Conservation (phyloP, 1,284 basidiomycete genomes). For the Apiotrichum sp. region DNA sequence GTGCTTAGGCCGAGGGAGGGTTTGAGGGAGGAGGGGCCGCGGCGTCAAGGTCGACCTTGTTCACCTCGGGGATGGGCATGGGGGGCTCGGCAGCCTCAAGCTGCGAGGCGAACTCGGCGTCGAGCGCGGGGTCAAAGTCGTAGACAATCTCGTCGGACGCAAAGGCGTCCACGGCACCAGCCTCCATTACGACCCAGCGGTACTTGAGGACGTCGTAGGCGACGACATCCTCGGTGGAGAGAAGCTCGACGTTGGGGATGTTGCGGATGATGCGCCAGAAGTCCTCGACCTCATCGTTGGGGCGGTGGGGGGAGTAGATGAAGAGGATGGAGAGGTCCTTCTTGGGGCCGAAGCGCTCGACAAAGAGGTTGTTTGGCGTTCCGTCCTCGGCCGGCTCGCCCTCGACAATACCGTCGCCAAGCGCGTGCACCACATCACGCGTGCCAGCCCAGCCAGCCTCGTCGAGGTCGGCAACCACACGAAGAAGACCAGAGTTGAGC, state of each 20-base stretch:
- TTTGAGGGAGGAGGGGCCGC: not conserved
- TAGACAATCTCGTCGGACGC: slow-evolving; percentile 46
- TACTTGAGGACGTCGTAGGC: slow-evolving; percentile 74
- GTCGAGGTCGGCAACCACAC: slow-evolving; percentile 69
- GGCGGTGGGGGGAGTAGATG: slow-evolving; percentile 32
- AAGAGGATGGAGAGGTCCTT: slow-evolving; percentile 41
- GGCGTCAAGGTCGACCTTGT: slow-evolving; percentile 1
- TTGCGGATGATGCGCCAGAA: slow-evolving; percentile 30
- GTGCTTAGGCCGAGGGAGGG: not conserved
- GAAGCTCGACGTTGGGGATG: slow-evolving; percentile 58
- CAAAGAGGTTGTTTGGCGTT: not conserved
- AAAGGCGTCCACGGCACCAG: slow-evolving; percentile 48
- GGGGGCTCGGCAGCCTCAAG: not conserved
- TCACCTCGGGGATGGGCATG: not conserved
- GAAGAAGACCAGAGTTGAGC: slow-evolving; percentile 65
- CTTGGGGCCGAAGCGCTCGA: slow-evolving; percentile 30
- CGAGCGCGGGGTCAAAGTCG: slow-evolving; percentile 47
- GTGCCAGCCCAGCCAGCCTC: slow-evolving; percentile 46
- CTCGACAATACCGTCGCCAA: slow-evolving; percentile 42
- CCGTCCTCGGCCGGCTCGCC: not conserved
- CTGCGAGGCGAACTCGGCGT: not conserved
- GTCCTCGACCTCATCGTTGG: slow-evolving; percentile 15
- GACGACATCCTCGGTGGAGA: slow-evolving; percentile 59
- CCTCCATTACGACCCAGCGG: slow-evolving; percentile 46
- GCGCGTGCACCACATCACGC: slow-evolving; percentile 28